Evolutionary conservation across 768 basidiomycete species (phyloP).

Genomic region (Termitomyces sp.): DNA sequence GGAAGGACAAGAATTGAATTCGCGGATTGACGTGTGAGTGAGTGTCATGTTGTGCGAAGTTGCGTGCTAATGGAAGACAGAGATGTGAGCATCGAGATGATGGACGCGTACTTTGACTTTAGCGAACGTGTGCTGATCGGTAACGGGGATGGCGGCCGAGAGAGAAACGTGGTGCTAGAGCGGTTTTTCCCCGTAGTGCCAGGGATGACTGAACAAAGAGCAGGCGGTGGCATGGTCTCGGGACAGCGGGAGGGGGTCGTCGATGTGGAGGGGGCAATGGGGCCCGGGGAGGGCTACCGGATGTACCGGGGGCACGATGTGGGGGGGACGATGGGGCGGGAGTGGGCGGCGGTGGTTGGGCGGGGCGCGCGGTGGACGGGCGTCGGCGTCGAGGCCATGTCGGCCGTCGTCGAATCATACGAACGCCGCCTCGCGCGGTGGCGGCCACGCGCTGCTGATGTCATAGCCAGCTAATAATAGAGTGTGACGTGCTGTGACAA

Average conservation of each 20-base stretch:
- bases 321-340: slow-evolving; percentile 51
- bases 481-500: slow-evolving; percentile 11
- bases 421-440: slow-evolving; percentile 61
- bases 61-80: slow-evolving; percentile 31
- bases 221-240: not conserved
- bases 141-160: slow-evolving; percentile 23
- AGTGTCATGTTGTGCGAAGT: not conserved
- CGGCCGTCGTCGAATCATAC: slow-evolving; percentile 55
- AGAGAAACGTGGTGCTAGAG: slow-evolving; percentile 26
- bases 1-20: slow-evolving; percentile 34
- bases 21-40: slow-evolving; percentile 45
- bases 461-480: slow-evolving; percentile 10
- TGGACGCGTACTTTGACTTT: slow-evolving; percentile 67
- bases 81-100: slow-evolving; percentile 45
- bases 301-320: slow-evolving; percentile 71
- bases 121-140: slow-evolving; percentile 53
- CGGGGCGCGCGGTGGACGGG: slow-evolving; percentile 56
- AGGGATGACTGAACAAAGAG: slow-evolving; percentile 8
- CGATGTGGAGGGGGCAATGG: slow-evolving; percentile 17
- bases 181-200: slow-evolving; percentile 39
- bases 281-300: slow-evolving; percentile 59
- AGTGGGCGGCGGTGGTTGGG: slow-evolving; percentile 47
- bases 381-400: slow-evolving; percentile 48
- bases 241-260: slow-evolving; percentile 13
- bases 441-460: slow-evolving; percentile 16